A percentile compares a stretch with the other conserved stretches of the same genome.
Evolutionary conservation across 768 basidiomycete genomes (phyloP).

Genomic region (Hirschioporus abietinus): DNA sequence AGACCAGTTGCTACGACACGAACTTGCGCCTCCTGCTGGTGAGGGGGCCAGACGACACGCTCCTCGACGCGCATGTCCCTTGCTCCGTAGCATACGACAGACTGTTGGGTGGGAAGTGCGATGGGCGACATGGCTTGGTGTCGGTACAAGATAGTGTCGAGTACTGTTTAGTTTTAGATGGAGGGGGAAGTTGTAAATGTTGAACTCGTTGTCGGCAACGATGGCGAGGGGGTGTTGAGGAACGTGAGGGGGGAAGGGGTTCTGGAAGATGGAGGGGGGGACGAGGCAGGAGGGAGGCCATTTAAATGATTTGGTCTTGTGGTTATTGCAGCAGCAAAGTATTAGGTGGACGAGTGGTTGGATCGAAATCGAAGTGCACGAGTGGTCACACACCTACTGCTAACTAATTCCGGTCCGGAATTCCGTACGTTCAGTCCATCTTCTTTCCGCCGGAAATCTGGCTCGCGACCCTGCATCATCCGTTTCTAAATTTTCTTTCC

Average conservation of each 20-base stretch:
- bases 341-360: background rate
- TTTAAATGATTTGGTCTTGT: background rate
- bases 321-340: background rate
- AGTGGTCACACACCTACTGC: background rate
- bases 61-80: conserved; percentile 78
- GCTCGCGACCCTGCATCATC: background rate
- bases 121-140: conserved; percentile 33
- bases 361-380: background rate
- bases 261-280: background rate
- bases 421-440: background rate
- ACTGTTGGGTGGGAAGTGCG: conserved; percentile 52
- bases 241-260: background rate
- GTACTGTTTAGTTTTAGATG: background rate
- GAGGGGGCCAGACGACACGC: conserved; percentile 68
- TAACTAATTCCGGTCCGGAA: background rate
- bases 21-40: conserved; percentile 72
- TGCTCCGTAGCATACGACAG: conserved; percentile 80
- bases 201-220: background rate
- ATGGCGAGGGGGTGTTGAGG: background rate
- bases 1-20: conserved; percentile 79
- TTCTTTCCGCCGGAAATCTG: background rate
- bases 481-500: background rate
- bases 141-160: background rate
- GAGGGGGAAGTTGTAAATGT: background rate
- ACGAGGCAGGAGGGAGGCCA: background rate